Conservation (phyloP, 2,329 filamentous ascomycete species). For the Thielaviopsis musarum region DNA sequence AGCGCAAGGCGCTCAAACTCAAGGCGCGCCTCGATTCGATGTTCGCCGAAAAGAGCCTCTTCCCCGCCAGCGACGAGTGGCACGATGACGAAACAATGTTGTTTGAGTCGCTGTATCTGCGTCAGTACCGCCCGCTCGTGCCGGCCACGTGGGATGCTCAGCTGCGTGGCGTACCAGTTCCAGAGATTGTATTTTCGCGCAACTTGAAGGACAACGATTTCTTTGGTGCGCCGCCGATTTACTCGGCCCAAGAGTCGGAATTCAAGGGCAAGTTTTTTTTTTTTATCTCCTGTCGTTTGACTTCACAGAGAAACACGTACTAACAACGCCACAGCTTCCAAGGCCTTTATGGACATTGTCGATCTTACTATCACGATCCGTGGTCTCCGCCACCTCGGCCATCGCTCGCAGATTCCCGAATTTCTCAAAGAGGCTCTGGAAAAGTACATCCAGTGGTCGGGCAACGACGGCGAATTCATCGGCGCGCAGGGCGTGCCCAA, state of each 20-base stretch:
- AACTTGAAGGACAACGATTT: slow-evolving; percentile 14
- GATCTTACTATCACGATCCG: slow-evolving; percentile 23
- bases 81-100: slow-evolving; percentile 30
- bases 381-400: slow-evolving; percentile 21
- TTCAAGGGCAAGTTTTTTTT: slow-evolving; percentile 21
- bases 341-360: slow-evolving; percentile 22
- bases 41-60: slow-evolving; percentile 25
- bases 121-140: slow-evolving; percentile 25
- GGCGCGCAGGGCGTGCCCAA: slow-evolving; percentile 23
- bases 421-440: slow-evolving; percentile 22
- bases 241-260: slow-evolving; percentile 21
- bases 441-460: slow-evolving; percentile 24
- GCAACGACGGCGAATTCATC: slow-evolving; percentile 23
- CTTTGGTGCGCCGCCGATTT: slow-evolving; percentile 22
- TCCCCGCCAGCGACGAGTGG: slow-evolving; percentile 30
- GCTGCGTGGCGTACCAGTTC: slow-evolving; percentile 20
- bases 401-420: slow-evolving; percentile 18
- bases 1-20: background rate
- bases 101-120: slow-evolving; percentile 25
- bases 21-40: slow-evolving; percentile 21
- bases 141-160: slow-evolving; percentile 22
- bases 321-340: slow-evolving; percentile 20
- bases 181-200: slow-evolving; percentile 20
- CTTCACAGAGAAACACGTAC: background rate
- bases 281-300: background rate